Conservation (phyloP, 257 asterid species). For the Ballota nigra region DNA sequence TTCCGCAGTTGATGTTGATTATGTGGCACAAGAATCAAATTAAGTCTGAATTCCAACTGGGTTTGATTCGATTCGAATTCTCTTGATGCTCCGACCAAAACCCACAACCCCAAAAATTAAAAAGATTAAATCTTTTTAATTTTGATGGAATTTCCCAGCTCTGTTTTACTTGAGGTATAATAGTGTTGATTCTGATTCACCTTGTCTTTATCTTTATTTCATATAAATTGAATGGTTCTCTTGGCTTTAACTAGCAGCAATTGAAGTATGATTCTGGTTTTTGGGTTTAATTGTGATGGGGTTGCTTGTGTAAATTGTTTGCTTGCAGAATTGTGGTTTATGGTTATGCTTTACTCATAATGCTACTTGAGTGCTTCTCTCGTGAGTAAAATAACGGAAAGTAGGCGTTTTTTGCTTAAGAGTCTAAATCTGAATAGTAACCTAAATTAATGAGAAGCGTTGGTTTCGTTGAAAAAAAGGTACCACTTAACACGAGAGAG, state of each 20-base stretch:
- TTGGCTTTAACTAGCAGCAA: neutral
- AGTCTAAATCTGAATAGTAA: slow-evolving; percentile 12
- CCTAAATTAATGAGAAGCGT: slow-evolving; percentile 16
- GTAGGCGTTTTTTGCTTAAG: slow-evolving; percentile 25
- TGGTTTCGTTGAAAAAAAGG: slow-evolving; percentile 25
- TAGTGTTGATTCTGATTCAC: slow-evolving; percentile 25
- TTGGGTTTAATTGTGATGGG: slow-evolving; percentile 23
- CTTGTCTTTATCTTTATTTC: slow-evolving; percentile 9
- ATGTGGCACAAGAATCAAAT: slow-evolving; percentile 17
- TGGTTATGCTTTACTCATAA: slow-evolving; percentile 58
- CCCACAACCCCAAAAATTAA: slow-evolving; percentile 25
- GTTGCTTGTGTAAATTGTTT: slow-evolving; percentile 34
- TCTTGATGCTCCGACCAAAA: slow-evolving; percentile 17
- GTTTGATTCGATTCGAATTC: slow-evolving; percentile 28
- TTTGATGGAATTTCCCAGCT: slow-evolving; percentile 40
- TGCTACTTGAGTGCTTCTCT: slow-evolving; percentile 44
- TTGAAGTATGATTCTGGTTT: slow-evolving; percentile 16
- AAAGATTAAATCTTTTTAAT: slow-evolving; percentile 31
- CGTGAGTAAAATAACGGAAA: slow-evolving; percentile 24
- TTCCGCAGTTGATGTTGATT: slow-evolving; percentile 25
- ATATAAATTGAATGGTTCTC: neutral
- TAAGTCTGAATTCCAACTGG: slow-evolving; percentile 14
- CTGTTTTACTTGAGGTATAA: slow-evolving; percentile 42
- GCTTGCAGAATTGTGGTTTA: slow-evolving; percentile 39
- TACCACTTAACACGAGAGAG: slow-evolving; percentile 32